A percentile compares a stretch with the other conserved stretches of the same genome.
phyloP scores from a whole-genome alignment of 768 basidiomycete species.

The Psilocybe cyanescens region DNA sequence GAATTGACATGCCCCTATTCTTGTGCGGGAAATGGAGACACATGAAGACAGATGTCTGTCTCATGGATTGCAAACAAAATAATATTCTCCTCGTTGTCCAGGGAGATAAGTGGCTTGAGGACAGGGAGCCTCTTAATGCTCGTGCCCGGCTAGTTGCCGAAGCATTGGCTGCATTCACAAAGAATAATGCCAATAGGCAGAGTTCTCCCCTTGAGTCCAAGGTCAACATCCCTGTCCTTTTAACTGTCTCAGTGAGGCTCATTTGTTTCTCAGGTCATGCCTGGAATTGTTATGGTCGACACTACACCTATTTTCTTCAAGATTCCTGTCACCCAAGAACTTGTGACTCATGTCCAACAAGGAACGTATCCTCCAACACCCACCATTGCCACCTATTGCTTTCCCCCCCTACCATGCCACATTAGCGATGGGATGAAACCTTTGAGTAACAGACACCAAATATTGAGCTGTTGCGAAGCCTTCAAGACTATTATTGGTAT shows the following conservation, averaged over 20 bases:
- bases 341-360: conserved; percentile 16
- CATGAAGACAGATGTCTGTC: too few relatives aligned
- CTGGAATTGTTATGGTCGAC: conserved; percentile 34
- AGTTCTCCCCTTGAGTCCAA: too few relatives aligned
- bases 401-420: conserved; percentile 21
- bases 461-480: conserved; percentile 35
- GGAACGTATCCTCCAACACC: conserved; percentile 22
- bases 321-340: conserved; percentile 26
- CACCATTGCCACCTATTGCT: conserved; percentile 19
- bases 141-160: too few relatives aligned
- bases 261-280: conserved; percentile 24
- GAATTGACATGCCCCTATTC: too few relatives aligned
- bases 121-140: too few relatives aligned
- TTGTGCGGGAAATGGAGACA: too few relatives aligned
- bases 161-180: too few relatives aligned
- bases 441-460: conserved; percentile 28
- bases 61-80: too few relatives aligned
- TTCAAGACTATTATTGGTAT: conserved; percentile 23
- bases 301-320: conserved; percentile 35
- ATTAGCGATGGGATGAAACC: conserved; percentile 34
- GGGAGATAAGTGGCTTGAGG: too few relatives aligned
- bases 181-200: too few relatives aligned
- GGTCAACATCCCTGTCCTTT: conserved; percentile 10
- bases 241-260: not conserved
- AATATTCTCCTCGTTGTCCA: too few relatives aligned